phyloP scores from a whole-genome alignment of 345 rosid species.

The Hypericum perforatum region DNA sequence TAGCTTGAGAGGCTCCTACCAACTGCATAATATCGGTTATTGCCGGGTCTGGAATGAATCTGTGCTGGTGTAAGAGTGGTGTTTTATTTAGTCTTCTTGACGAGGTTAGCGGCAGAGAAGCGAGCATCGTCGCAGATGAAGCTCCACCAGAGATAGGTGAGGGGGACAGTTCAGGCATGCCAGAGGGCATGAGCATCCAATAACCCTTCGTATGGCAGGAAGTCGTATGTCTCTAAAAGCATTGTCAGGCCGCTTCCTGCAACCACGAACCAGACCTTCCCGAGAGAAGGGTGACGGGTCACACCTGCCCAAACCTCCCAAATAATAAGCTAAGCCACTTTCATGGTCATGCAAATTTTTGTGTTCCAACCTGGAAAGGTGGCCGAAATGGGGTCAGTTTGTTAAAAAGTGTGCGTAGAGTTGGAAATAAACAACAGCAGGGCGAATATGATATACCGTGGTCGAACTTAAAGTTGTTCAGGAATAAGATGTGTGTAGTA shows the following conservation, averaged over 20 bases:
- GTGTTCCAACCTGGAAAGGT: slow-evolving; percentile 53
- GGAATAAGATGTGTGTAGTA: not conserved
- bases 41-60: no score
- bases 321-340: slow-evolving; percentile 48
- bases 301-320: slow-evolving; percentile 82
- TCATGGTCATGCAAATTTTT: slow-evolving; percentile 63
- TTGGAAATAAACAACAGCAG: not conserved
- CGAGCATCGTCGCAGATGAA: slow-evolving; percentile 74
- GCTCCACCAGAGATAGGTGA: slow-evolving; percentile 82
- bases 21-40: no score
- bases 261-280: slow-evolving; percentile 70
- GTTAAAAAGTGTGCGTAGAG: not conserved
- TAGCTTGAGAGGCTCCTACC: no score
- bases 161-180: slow-evolving; percentile 60
- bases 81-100: slow-evolving; percentile 31
- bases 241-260: slow-evolving; percentile 35
- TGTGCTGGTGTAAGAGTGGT: no score
- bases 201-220: slow-evolving; percentile 62
- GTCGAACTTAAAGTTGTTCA: not conserved
- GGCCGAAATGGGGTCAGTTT: not conserved
- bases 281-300: slow-evolving; percentile 55
- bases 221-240: slow-evolving; percentile 56
- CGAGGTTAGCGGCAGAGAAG: slow-evolving; percentile 44
- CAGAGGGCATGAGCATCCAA: slow-evolving; percentile 74
- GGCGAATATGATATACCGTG: not conserved